Evolutionary conservation across 2,329 filamentous ascomycete genomes (phyloP), one percentile per base, ranked within the genome.

Genomic region (Clarireedia homoeocarpa): DNA sequence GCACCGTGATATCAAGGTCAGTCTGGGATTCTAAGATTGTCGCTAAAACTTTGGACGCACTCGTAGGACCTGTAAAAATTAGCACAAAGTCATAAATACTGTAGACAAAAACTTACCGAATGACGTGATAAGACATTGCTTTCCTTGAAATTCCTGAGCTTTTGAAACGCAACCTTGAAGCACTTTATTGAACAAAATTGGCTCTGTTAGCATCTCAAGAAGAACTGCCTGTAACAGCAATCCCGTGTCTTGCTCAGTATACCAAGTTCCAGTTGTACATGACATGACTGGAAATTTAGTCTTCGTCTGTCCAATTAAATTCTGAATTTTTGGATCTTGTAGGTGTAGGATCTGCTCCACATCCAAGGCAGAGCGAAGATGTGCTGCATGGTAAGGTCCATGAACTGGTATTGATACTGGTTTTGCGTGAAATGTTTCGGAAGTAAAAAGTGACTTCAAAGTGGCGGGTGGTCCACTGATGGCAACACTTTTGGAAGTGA

Each of bases 261-360:
- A 63, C 57, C 53, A 58, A 14, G 48, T 54, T 23, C 62, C 62
- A 17, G 55, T 63, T 6, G 73, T 73, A 59, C 76, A 77, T 4
- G 78, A 81, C 70, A 81, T 76, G 44, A 82, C 68, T 5, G 73
- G 70, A 30, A 75, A 75, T 51, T 72, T 72, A 3, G 77, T 77
- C 61, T 70, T 72, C 17, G 72, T 74, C 44, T 69, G 69, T 50
- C 69, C 70, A 10, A 80, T 66, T 14, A 71, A 70, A 40, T 72
- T 69, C 34, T 64, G 63, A 9, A 77, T 67, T 23, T 64, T 64
- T 6, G 80, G 73, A 17, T 61, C 45, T 65, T 67, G 15, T 65
- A 61, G 0, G 30, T 51, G 53, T 51, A 51, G 59, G 15, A 63
- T 59, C 26, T 52, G 55, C 48, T 58, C 57, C 7, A 67, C 59